These are phyloP conservation scores for Geotrichum phurueaensis DNA, from an alignment of 1,139 yeast genomes.

Conservation along the genomic window DNA sequence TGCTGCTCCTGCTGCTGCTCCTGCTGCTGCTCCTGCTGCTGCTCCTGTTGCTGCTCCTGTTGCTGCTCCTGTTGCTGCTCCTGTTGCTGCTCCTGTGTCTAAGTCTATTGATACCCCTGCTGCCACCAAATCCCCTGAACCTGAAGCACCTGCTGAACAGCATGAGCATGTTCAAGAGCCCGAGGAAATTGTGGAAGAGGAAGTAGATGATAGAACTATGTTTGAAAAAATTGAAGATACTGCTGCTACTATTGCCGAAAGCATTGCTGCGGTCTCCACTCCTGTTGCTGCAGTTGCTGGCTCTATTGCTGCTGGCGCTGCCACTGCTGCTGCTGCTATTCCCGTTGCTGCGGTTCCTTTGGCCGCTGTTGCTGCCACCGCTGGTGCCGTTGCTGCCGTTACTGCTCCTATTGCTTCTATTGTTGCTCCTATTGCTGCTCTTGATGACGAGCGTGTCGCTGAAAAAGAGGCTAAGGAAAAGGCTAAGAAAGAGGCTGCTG, in stretches of 20 bases:
- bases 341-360: slow-evolving; percentile 14
- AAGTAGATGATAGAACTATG: slow-evolving; percentile 2
- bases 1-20: background rate
- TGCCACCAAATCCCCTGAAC: background rate
- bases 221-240: slow-evolving; percentile 13
- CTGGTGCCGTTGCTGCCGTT: slow-evolving; percentile 15
- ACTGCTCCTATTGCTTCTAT: slow-evolving; percentile 15
- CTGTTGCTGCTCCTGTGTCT: background rate
- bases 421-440: slow-evolving; percentile 17
- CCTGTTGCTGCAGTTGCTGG: slow-evolving; percentile 17
- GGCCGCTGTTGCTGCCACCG: slow-evolving; percentile 12
- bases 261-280: slow-evolving; percentile 11
- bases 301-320: slow-evolving; percentile 17
- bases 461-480: slow-evolving; percentile 7
- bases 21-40: background rate
- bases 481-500: background rate
- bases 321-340: slow-evolving; percentile 12
- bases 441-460: slow-evolving; percentile 14
- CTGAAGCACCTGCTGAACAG: slow-evolving; percentile 2
- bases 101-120: background rate
- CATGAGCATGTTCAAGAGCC: background rate
- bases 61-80: slow-evolving; percentile 1
- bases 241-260: slow-evolving; percentile 15
- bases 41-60: background rate
- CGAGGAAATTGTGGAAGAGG: background rate